phyloP scores from a whole-genome alignment of 257 asterid species.

The Cruciata laevipes region DNA sequence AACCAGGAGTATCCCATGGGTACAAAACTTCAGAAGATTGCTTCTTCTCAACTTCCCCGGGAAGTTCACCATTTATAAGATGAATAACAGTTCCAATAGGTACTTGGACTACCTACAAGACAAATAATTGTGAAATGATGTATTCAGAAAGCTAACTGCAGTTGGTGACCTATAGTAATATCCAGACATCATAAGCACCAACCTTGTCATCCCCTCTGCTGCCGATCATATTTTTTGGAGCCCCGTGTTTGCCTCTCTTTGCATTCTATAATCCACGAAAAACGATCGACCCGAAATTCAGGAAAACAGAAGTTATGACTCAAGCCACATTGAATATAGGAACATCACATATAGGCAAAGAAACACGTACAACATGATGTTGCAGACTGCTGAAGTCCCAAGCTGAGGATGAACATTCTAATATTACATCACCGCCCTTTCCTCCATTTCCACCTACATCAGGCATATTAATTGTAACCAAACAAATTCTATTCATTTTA shows the following conservation, averaged over 20 bases:
- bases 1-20: constrained; percentile 90
- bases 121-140: constrained; percentile 8
- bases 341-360: constrained; percentile 11
- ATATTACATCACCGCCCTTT: constrained; percentile 82
- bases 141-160: constrained; percentile 13
- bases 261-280: constrained; percentile 45
- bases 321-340: constrained; percentile 4
- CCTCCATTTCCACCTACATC: constrained; percentile 94
- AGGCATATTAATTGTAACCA: too few relatives aligned
- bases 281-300: not conserved
- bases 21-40: constrained; percentile 48
- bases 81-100: constrained; percentile 92
- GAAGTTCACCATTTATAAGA: constrained; percentile 70
- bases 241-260: constrained; percentile 82
- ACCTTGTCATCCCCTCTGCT: constrained; percentile 92
- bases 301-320: not conserved
- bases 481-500: too few relatives aligned
- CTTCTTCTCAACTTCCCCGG: constrained; percentile 57
- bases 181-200: constrained; percentile 12
- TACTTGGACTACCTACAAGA: constrained; percentile 62
- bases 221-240: constrained; percentile 84
- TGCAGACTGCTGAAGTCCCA: constrained; percentile 96
- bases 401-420: constrained; percentile 67
- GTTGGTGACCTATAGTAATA: constrained; percentile 9
- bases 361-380: constrained; percentile 63